Evolutionary conservation across 495 filamentous ascomycete genomes (phyloP), one percentile per base, ranked within the genome.

Genomic region (Trichocladium uniseriatum): DNA sequence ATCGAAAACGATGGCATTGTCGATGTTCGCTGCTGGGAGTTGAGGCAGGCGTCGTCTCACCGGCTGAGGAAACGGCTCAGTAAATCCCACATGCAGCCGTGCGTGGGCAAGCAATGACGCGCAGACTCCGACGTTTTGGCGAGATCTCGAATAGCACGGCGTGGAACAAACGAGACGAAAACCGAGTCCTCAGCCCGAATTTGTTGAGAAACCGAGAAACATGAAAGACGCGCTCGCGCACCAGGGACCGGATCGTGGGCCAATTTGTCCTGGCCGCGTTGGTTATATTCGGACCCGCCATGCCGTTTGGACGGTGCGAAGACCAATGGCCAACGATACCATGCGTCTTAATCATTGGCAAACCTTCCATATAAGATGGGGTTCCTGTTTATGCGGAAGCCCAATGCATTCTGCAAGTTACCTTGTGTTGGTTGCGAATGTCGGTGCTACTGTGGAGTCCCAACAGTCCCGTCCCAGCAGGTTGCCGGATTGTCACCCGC

Each of bases 1-100:
- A 64, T 53, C 35, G 61, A 57, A 41, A 66, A 66, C 21, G 61
- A 59, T 14, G 59, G 58, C 63, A 66, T 66, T 43, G 47, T 57
- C 52, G 52, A 45, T 34, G 35, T 19, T 27, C 21, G 24, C 22
- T 5, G 13, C 38, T 36, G 40, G 29, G 29, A 15, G 32, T 34
- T 34, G 18, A 2, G 37, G 5, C 13, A 6, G 3, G 27, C 45
- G 8, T 3, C 15, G 39, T 45, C 49, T 60, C 51, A 60, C 54
- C 31, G 35, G 52, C 29, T 43, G 45, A 29, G 18, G 43, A 39
- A 35, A 39, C 51, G 36, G 37, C 37, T 36, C 35, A 14, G n/a
- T 5, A 27, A 8, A 27, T 3, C 8, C 24, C 24, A 8, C 24
- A 3, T 27, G 24, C 8, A 27, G 8, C 8, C 24, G 24, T 27